phyloP scores from a whole-genome alignment of 1,139 yeast species.

The Hemisphaericaspora lyxosophila region DNA sequence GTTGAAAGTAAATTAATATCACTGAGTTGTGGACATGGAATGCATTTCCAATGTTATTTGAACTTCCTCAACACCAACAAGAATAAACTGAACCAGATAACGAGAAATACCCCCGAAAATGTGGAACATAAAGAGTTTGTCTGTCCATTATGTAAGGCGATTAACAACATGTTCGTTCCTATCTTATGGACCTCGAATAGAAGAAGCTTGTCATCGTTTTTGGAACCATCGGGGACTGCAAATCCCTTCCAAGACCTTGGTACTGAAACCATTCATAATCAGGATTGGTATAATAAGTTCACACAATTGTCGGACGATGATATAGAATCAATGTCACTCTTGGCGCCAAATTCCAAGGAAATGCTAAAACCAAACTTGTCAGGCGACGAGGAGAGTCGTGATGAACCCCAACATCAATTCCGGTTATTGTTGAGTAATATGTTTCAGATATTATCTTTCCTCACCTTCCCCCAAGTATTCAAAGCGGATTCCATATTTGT shows the following conservation, averaged over 20 bases:
- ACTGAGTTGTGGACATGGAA: constrained; percentile 91
- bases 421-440: constrained; percentile 32
- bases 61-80: constrained; percentile 58
- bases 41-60: constrained; percentile 78
- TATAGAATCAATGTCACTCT: constrained; percentile 23
- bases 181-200: constrained; percentile 50
- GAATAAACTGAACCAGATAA: constrained; percentile 65
- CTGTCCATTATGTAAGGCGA: constrained; percentile 89
- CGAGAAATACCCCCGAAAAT: constrained; percentile 80
- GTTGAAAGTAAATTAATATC: constrained; percentile 55
- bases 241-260: constrained; percentile 15
- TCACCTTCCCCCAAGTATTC: constrained; percentile 41
- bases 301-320: constrained; percentile 21
- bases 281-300: constrained; percentile 30
- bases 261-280: constrained; percentile 15
- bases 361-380: constrained; percentile 20
- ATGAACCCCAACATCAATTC: constrained; percentile 24
- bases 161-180: constrained; percentile 84
- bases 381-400: not conserved
- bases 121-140: constrained; percentile 68
- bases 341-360: constrained; percentile 28
- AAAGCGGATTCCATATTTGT: constrained; percentile 38
- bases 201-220: constrained; percentile 26
- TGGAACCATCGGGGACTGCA: constrained; percentile 15
- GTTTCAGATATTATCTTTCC: constrained; percentile 35